phyloP scores from a whole-genome alignment of 139 green algal species.

The Chlorella sorokiniana region DNA sequence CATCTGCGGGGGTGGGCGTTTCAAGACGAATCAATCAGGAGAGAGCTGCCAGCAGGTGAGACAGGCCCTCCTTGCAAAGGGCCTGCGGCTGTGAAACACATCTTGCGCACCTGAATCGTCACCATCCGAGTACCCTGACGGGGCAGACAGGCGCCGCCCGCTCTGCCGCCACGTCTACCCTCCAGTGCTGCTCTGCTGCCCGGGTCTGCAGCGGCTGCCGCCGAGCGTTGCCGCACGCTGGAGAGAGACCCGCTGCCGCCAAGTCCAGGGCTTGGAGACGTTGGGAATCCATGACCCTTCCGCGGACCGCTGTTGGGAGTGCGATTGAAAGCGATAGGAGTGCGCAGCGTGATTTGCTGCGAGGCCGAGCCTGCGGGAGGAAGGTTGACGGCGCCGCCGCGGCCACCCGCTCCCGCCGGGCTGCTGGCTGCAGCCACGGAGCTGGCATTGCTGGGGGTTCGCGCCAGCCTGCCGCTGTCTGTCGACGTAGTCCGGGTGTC shows the following conservation, averaged over 20 bases:
- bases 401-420: not conserved
- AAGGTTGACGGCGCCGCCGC: slow-evolving; percentile 15
- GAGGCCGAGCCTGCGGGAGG: not conserved
- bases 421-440: not conserved
- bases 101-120: not conserved
- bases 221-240: slow-evolving; percentile 6
- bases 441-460: slow-evolving; percentile 11
- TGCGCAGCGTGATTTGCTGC: slow-evolving; percentile 5
- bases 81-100: not conserved
- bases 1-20: not conserved
- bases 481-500: not conserved
- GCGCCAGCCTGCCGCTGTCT: not conserved
- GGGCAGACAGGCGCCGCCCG: slow-evolving; percentile 16
- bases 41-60: not conserved
- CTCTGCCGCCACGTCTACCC: not conserved
- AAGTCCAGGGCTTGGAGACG: not conserved
- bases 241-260: not conserved
- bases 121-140: slow-evolving; percentile 14
- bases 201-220: not conserved
- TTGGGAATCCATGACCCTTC: not conserved
- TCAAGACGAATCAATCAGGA: not conserved
- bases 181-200: not conserved
- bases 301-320: not conserved
- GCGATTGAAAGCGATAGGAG: not conserved
- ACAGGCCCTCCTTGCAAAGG: not conserved